Evolutionary conservation across 2,329 filamentous ascomycete species (phyloP), one percentile per base, ranked within the genome.

Genomic region (Passalora sequoiae): DNA sequence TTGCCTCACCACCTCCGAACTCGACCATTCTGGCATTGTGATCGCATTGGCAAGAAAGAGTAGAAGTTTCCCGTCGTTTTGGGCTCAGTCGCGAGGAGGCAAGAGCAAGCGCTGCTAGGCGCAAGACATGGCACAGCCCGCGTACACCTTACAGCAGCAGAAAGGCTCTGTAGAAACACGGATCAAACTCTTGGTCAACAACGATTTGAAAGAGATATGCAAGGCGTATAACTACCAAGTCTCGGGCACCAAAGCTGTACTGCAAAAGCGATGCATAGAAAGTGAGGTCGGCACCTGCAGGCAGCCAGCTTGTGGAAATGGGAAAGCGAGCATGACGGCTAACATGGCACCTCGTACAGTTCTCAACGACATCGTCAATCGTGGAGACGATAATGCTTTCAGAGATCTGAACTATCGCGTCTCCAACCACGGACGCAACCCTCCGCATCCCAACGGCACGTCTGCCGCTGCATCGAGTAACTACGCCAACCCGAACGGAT

Each of bases 221-320:
- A 77, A 80, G 51, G 72, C 77, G 48, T 86, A 94, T 68, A 77
- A 81, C 35, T 72, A 94, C 25, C 77, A 79, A 53, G 84, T 86
- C 48, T 86, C 83, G 20, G 92, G 92, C 15, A 83, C 92, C 59
- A 98, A 98, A 72, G 79, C 81, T 24, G 78, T 85, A 30, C 71
- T 97, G 47, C 89, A 95, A 67, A 70, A 71, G 46, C 83, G 91
- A 58, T 85, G 96, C 49, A 78, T 84, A 51, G 72, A 78, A 46
- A 78, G 92, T 97, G 53, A 60, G 60, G 30, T 35, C n/a, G 13
- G 21, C 25, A 31, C 27, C 29, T 21, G 37, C 41, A 48, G 39
- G 20, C 16, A 38, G 17, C 21, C 10, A 13, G 25, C 20, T 38
- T 41, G 36, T 29, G 12, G 13, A 9, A 40, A 24, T 28, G 8